Evolutionary conservation across 345 rosid species (phyloP).

Genomic region (Eucalyptus sp.): DNA sequence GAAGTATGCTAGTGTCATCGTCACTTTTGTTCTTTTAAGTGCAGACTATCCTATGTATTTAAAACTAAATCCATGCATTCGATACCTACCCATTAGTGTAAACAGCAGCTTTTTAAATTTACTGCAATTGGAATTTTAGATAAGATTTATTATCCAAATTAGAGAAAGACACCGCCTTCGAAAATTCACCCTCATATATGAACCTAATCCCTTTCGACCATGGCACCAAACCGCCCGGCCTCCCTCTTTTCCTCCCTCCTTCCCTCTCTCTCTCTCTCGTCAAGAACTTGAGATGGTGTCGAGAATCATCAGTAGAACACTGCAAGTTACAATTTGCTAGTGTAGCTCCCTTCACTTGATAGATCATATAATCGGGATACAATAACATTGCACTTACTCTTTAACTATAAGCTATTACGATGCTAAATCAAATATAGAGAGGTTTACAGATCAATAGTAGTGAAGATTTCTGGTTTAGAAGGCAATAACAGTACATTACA

Average conservation of each 20-base stretch:
- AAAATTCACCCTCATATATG: too few species aligned
- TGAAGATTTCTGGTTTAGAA: neutral
- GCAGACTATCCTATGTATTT: neutral
- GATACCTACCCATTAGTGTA: neutral
- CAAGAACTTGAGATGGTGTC: neutral
- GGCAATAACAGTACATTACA: neutral
- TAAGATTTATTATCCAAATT: neutral
- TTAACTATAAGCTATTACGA: neutral
- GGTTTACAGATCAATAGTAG: neutral
- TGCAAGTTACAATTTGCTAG: neutral
- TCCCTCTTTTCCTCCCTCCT: too few species aligned
- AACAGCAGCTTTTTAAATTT: neutral
- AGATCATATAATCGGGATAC: neutral
- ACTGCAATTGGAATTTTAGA: too few species aligned
- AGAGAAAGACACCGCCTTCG: neutral
- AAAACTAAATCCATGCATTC: neutral
- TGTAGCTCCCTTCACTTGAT: neutral
- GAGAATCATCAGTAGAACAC: too few species aligned
- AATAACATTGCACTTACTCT: neutral
- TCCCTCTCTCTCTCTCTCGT: accelerated
- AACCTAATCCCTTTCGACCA: too few species aligned
- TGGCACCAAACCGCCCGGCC: neutral
- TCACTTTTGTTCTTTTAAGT: too few species aligned
- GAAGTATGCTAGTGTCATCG: neutral
- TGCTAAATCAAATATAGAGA: neutral